Conservation (phyloP, 2,329 filamentous ascomycete species). For the Colletotrichum scovillei region DNA sequence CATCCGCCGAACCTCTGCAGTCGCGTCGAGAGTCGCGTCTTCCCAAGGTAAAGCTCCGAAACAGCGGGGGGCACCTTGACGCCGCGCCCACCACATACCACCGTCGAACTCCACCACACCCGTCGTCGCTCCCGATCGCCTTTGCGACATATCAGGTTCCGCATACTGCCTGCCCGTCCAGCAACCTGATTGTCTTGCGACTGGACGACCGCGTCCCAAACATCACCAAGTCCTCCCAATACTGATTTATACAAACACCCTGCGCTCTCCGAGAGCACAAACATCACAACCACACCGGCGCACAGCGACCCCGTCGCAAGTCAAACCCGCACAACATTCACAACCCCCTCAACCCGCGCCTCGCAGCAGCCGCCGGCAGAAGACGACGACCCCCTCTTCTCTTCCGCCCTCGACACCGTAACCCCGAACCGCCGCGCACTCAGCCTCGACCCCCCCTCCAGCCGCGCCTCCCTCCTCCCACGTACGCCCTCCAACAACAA, state of each 20-base stretch:
- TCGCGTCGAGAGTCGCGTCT: conserved; percentile 22
- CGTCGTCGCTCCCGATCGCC: not conserved
- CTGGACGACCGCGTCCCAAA: not conserved
- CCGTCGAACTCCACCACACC: not conserved
- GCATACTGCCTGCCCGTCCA: too few relatives aligned
- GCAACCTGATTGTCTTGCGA: not conserved
- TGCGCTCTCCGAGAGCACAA: not conserved
- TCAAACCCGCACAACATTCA: not conserved
- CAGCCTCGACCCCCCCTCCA: conserved; percentile 27
- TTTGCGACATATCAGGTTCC: too few relatives aligned
- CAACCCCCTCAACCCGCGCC: conserved; percentile 17
- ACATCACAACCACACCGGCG: not conserved
- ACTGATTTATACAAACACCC: not conserved
- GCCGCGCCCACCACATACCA: not conserved
- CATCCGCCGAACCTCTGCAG: not conserved
- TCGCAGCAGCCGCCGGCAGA: conserved; percentile 20
- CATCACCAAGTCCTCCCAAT: not conserved
- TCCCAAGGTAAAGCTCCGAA: not conserved
- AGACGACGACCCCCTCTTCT: conserved; percentile 53
- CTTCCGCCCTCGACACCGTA: conserved; percentile 55
- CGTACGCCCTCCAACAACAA: conserved; percentile 21
- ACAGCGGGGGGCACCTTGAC: not conserved
- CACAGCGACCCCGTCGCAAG: not conserved
- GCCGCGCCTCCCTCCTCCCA: conserved; percentile 12
- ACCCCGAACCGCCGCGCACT: conserved; percentile 38